phyloP scores from a whole-genome alignment of 1,284 basidiomycete species.

The Cutaneotrichosporon sp. region DNA sequence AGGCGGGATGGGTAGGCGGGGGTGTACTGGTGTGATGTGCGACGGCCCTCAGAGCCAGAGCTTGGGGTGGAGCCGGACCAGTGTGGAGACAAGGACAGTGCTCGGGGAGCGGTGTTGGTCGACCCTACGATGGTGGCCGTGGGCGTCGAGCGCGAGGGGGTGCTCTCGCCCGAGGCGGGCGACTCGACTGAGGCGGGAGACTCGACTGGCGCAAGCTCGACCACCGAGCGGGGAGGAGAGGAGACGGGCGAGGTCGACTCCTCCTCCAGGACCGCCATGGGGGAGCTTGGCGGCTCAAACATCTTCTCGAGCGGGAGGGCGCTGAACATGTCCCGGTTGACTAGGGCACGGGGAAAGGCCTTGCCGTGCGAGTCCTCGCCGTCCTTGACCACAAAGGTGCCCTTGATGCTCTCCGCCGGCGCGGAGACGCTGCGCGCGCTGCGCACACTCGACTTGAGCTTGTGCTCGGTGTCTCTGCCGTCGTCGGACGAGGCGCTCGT shows the following conservation, averaged over 20 bases:
- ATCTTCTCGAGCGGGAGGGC: conserved; percentile 79
- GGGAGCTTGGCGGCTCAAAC: conserved; percentile 67
- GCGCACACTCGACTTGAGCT: background rate
- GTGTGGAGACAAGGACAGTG: background rate
- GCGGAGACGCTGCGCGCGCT: conserved; percentile 10
- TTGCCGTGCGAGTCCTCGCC: conserved; percentile 62
- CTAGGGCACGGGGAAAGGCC: conserved; percentile 41
- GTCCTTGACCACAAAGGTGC: conserved; percentile 78
- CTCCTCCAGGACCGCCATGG: background rate
- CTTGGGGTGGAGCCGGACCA: conserved; percentile 10
- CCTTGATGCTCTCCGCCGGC: conserved; percentile 40
- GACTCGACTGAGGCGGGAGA: background rate
- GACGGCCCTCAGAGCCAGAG: conserved; percentile 18
- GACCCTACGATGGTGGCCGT: background rate
- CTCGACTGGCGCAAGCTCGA: background rate
- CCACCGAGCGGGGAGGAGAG: background rate
- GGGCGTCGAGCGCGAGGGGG: background rate
- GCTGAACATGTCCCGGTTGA: conserved; percentile 74
- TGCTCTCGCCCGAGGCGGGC: background rate
- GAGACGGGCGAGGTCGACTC: background rate
- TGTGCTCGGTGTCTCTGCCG: conserved; percentile 5
- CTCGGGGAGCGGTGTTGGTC: conserved; percentile 6
- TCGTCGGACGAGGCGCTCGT: conserved; percentile 14
- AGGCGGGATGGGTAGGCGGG: conserved; percentile 48
- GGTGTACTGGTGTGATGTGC: conserved; percentile 47